Evolutionary conservation across 441 rosid genomes (phyloP), one percentile per base, ranked within the genome.

Genomic region (Dalechampia spathulata): DNA sequence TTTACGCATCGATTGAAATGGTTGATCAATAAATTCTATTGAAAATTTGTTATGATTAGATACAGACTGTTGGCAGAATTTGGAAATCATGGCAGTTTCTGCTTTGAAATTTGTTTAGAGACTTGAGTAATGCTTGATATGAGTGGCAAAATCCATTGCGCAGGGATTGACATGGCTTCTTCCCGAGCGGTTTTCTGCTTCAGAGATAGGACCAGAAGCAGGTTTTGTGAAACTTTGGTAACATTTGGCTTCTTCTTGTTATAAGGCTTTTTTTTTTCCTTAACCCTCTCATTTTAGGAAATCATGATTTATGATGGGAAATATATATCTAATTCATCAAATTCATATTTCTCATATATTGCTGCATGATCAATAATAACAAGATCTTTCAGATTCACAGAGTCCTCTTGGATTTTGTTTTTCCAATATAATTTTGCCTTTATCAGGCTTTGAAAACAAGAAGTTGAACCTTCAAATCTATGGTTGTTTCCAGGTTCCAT

Each of bases 151-250:
- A 62, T 58, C 20, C 8, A 4, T 50, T 64, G 40, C 65, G 36
- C 89, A 93, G 97, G 97, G 95, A 71, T 72, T 93, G 63, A 90
- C 97, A 38, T 93, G 97, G 99, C 82, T 87, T 69, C 91, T 93
- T 65, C 97, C 97, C 0, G 99, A 85, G 75, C 75, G 93, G 64
- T 90, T 93, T 72, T 85, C 95, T 45, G 65, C 73, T 56, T 89
- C 99, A 67, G 97, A 90, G 80, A 90, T 93, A 56, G 93, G 93
- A 69, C 95, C 96, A 78, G 99, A 93, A 93, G 96, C 99, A 90
- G 99, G 99, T 93, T 93, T 80, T 88, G 96, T 92, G 91, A 79
- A 75, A 77, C 56, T 87, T 87, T 77, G 90, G 95, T 82, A 86
- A 86, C 79, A 63, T 68, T 82, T 80, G 73, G 71, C 69, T 78